A percentile compares a stretch with the other conserved stretches of the same genome.
These are phyloP conservation scores for Cordyceps fumosorosea DNA, from an alignment of 2,329 filamentous ascomycete genomes.

Conservation along the genomic window DNA sequence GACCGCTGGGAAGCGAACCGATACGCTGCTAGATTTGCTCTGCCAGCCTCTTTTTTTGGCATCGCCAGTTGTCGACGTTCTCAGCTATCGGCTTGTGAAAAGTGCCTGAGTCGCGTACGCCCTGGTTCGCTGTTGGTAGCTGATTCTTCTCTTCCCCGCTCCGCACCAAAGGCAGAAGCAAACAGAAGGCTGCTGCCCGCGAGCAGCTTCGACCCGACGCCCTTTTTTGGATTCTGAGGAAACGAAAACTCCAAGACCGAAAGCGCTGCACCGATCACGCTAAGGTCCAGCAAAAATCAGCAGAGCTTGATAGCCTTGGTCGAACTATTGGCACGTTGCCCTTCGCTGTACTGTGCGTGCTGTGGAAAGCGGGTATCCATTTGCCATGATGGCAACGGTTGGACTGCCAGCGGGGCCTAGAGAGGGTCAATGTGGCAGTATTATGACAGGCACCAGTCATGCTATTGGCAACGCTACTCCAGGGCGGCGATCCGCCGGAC, in stretches of 20 bases:
- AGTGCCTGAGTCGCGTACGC: background rate
- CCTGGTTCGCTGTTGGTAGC: background rate
- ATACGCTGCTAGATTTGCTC: background rate
- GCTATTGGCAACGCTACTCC: background rate
- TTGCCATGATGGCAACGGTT: constrained; percentile 10
- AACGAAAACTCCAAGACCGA: no score
- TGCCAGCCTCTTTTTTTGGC: background rate
- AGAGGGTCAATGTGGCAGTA: background rate
- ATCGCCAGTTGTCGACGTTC: background rate
- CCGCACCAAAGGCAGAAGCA: background rate
- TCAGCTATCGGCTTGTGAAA: background rate
- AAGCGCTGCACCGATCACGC: background rate
- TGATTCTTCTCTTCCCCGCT: background rate
- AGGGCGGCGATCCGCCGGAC: background rate
- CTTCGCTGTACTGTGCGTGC: background rate
- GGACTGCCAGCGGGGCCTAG: background rate
- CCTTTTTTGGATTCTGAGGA: no score
- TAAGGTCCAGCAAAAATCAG: background rate
- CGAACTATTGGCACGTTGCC: background rate
- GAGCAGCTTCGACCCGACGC: no score
- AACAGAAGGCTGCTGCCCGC: background rate
- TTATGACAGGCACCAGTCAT: background rate
- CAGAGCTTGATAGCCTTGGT: background rate
- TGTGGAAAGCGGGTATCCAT: background rate
- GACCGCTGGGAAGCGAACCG: background rate